phyloP scores from a whole-genome alignment of 2,329 filamentous ascomycete species.

The Aspergillus sp. region DNA sequence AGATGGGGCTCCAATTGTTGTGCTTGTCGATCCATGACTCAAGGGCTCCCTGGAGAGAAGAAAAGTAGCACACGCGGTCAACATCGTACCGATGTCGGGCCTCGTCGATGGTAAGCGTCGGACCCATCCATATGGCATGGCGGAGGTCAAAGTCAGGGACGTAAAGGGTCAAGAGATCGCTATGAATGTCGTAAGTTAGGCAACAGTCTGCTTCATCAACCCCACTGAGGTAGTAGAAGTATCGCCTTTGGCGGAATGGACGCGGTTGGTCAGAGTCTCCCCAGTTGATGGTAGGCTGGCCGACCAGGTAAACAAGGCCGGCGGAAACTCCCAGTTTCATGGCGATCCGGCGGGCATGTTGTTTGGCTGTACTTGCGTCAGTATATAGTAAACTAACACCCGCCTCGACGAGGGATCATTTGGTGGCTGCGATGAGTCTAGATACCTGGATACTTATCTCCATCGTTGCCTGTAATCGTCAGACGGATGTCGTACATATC shows the following conservation, averaged over 20 bases:
- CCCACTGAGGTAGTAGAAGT: conserved; percentile 61
- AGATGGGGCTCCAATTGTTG: conserved; percentile 27
- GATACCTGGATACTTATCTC: conserved; percentile 42
- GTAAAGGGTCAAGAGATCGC: conserved; percentile 68
- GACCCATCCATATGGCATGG: conserved; percentile 42
- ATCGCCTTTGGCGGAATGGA: conserved; percentile 58
- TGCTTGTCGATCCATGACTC: conserved; percentile 29
- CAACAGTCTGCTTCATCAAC: conserved; percentile 54
- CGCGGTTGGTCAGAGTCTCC: conserved; percentile 59
- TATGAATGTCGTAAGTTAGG: conserved; percentile 56
- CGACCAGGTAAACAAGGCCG: conserved; percentile 58
- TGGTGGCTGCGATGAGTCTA: not conserved
- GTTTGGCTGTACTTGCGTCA: conserved; percentile 39
- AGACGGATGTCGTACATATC: conserved; percentile 32
- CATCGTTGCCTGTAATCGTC: conserved; percentile 23
- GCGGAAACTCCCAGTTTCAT: conserved; percentile 38
- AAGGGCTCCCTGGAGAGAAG: conserved; percentile 51
- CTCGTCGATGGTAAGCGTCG: conserved; percentile 49
- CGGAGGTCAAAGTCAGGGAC: conserved; percentile 65
- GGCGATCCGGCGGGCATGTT: conserved; percentile 48
- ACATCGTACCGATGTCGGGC: conserved; percentile 64
- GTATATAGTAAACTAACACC: not conserved
- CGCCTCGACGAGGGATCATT: not conserved
- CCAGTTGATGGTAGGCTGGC: conserved; percentile 48
- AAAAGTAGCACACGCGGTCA: conserved; percentile 64